Conservation (phyloP, 2,329 filamentous ascomycete genomes). For the Trichoderma endophyticum region DNA sequence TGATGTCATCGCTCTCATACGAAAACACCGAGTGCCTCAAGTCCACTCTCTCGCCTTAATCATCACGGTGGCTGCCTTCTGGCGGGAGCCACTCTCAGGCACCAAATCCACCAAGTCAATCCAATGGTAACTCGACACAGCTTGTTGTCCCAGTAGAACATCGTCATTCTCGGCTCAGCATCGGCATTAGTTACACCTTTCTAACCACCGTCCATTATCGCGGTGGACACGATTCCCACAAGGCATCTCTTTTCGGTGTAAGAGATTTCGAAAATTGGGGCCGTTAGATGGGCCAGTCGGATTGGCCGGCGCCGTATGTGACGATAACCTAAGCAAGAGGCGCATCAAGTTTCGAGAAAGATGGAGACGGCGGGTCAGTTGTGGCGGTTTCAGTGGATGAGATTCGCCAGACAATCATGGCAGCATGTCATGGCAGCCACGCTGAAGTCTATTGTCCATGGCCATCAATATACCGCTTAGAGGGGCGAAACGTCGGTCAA, state of each 20-base stretch:
- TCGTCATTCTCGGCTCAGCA: background rate
- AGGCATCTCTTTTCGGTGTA: background rate
- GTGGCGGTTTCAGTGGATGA: slow-evolving; percentile 2
- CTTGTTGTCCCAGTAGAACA: background rate
- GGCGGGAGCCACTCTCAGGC: background rate
- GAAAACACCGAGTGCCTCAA: slow-evolving; percentile 3
- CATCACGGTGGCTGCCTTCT: background rate
- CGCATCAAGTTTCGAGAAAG: background rate
- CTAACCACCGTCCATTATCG: background rate
- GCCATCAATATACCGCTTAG: background rate
- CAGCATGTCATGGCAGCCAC: slow-evolving; percentile 1
- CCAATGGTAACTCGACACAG: background rate
- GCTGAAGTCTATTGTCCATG: background rate
- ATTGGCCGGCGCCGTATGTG: slow-evolving; percentile 1
- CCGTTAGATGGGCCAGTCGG: slow-evolving; percentile 7
- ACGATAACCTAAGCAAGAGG: background rate
- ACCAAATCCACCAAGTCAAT: background rate
- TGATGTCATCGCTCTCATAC: slow-evolving; percentile 7
- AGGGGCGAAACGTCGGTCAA: background rate
- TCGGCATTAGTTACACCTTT: background rate
- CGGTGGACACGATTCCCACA: background rate
- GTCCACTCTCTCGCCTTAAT: background rate
- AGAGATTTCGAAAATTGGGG: slow-evolving; percentile 8
- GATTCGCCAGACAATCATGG: background rate
- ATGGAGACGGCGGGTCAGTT: background rate